Base-by-base conservation (phyloP, 2,329 filamentous ascomycete species). In the Rhexocercosporidium sp. region DNA sequence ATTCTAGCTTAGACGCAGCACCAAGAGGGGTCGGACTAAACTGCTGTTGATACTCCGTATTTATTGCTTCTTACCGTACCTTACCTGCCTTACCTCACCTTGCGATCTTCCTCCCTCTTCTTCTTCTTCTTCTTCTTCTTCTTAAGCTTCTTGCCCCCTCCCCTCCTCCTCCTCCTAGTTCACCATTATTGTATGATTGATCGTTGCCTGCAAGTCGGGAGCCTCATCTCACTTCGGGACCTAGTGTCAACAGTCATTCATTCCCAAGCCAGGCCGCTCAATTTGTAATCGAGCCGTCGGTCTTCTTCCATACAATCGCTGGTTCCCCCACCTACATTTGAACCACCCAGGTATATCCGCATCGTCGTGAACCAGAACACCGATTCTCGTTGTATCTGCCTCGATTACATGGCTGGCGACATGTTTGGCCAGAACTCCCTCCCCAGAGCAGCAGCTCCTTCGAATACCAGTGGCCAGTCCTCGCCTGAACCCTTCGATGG, bases 401-500 rank as follows among this genome's bases (percentile, higher is more conserved):
- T 31, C 20, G n/a, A 47, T 61, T 14, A n/a, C 31, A 51, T 34
- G 20, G 59, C 72, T 59, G 67, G 65, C 59, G 54, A 70, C 62
- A 66, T 69, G 41, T 68, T 68, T 61, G 65, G 61, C 34, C 70
- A 71, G 46, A 60, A 61, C n/a, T 20, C 65, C n/a, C 57, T 66
- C 41, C 56, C 68, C 27, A 69, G 69, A 54, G 62, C 71, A 59
- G 68, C 70, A 59, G 69, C 61, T 20, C 60, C 64, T 22, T 64
- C 67, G 12, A 66, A 65, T 12, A 67, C 70, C 18, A 73, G 69
- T 53, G 64, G 64, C 18, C 67, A 67, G 6, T 75, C 74, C 2
- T 76, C 74, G 5, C 74, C 73, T 8, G 74, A 75, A 25, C 67
- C 66, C 3, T 73, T 74, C 60, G 73, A 74, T 5, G 64, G 70